Percentiles rank a stretch among this genome's conserved stretches.
phyloP scores from a whole-genome alignment of 768 basidiomycete species.

The Mycena metata region DNA sequence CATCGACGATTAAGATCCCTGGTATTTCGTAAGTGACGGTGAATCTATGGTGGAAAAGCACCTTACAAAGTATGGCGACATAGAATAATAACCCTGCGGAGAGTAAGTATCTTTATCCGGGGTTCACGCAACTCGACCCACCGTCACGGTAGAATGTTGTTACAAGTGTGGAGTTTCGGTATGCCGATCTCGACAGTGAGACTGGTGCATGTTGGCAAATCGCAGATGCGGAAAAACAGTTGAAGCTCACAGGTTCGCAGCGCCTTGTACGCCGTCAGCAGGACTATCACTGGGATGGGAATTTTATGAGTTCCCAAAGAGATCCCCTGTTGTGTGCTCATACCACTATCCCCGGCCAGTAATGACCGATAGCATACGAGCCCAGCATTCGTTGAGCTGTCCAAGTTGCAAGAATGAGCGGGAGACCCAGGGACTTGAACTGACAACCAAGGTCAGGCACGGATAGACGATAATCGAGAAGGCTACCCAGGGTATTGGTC shows the following conservation, averaged over 20 bases:
- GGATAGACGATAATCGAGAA: not conserved
- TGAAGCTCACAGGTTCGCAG: not conserved
- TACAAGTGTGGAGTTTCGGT: constrained; percentile 12
- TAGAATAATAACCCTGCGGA: constrained; percentile 9
- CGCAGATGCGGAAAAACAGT: not conserved
- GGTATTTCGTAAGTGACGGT: not conserved
- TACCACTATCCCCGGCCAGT: constrained; percentile 10
- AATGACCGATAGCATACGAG: constrained; percentile 7
- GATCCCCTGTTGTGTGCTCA: not conserved
- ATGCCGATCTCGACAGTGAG: not conserved
- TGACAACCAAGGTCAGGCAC: not conserved
- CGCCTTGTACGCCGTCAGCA: constrained; percentile 6
- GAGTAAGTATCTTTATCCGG: not conserved
- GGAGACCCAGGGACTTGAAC: not conserved
- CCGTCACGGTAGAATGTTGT: constrained; percentile 26
- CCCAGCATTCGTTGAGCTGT: constrained; percentile 9
- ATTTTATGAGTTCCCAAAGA: not conserved
- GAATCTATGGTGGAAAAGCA: not conserved
- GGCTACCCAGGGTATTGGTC: constrained; percentile 4
- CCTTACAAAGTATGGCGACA: constrained; percentile 4
- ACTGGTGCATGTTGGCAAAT: not conserved
- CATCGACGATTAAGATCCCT: constrained; percentile 6
- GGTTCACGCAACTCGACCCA: not conserved
- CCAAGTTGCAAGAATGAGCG: constrained; percentile 7
- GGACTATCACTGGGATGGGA: constrained; percentile 2